Conservation (phyloP, 768 basidiomycete species). For the Coprinellus micaceus region DNA sequence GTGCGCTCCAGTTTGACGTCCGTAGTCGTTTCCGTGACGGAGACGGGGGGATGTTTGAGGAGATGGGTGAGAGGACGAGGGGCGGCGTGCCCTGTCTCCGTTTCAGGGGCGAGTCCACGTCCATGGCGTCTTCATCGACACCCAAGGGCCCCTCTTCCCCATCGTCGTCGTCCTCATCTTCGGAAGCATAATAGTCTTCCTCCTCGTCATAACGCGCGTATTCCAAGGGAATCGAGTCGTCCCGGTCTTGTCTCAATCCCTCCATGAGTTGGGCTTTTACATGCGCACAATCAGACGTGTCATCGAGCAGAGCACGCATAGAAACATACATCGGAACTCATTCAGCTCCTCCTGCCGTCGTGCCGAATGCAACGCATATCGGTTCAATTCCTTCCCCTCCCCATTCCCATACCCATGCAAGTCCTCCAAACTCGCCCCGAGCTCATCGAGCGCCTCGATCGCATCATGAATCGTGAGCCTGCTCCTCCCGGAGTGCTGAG, state of each 20-base stretch:
- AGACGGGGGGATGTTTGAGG: slow-evolving; percentile 44
- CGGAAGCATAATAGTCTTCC: slow-evolving; percentile 24
- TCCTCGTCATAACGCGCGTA: slow-evolving; percentile 35
- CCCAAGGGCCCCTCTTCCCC: slow-evolving; percentile 19
- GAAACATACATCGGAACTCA: slow-evolving; percentile 57
- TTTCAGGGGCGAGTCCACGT: slow-evolving; percentile 28
- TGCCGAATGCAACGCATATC: slow-evolving; percentile 61
- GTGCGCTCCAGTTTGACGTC: slow-evolving; percentile 54
- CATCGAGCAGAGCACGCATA: too few relatives aligned
- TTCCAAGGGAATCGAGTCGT: slow-evolving; percentile 53
- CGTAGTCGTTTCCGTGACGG: slow-evolving; percentile 58
- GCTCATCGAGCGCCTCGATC: slow-evolving; percentile 63
- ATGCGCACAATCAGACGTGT: slow-evolving; percentile 1
- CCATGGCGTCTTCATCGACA: slow-evolving; percentile 27
- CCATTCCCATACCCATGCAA: slow-evolving; percentile 59
- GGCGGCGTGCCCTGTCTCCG: slow-evolving; percentile 33
- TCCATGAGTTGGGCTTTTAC: slow-evolving; percentile 53
- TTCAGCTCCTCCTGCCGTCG: slow-evolving; percentile 68
- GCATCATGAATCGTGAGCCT: slow-evolving; percentile 58
- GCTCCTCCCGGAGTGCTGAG: slow-evolving; percentile 70
- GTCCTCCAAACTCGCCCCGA: slow-evolving; percentile 70
- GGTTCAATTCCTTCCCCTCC: slow-evolving; percentile 65
- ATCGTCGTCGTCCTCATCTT: slow-evolving; percentile 29
- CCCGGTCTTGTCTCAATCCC: slow-evolving; percentile 51
- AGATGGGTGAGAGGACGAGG: slow-evolving; percentile 53